phyloP scores from a whole-genome alignment of 331 rosid species.

The Acacia pycnantha region DNA sequence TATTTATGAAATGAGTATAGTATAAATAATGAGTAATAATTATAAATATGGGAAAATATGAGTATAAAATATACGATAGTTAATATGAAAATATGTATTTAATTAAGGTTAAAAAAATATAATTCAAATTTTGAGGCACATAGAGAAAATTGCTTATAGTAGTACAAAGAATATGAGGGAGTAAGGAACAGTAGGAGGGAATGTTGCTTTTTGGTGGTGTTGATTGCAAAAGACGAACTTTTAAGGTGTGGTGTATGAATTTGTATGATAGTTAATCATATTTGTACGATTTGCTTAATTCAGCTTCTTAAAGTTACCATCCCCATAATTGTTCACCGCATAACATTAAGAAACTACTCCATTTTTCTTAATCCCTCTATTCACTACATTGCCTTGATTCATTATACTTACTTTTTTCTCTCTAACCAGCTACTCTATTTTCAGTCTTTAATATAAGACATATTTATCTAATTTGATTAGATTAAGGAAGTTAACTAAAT shows the following conservation, averaged over 20 bases:
- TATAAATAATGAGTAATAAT: too few relatives aligned
- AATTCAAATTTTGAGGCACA: too few relatives aligned
- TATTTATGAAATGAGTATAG: too few relatives aligned
- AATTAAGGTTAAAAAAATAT: too few relatives aligned
- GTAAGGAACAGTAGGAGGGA: neutral
- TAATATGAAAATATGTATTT: too few relatives aligned
- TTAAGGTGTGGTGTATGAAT: conserved; percentile 3
- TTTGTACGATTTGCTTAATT: conserved; percentile 5
- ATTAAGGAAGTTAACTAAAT: too few relatives aligned
- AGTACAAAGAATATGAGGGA: neutral
- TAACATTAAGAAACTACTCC: neutral
- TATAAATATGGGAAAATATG: too few relatives aligned
- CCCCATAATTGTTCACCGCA: conserved; percentile 1
- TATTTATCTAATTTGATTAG: too few relatives aligned
- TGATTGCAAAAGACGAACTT: conserved; percentile 1
- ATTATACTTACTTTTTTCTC: neutral
- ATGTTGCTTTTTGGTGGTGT: neutral
- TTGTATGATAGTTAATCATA: neutral
- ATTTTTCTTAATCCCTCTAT: neutral
- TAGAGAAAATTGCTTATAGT: too few relatives aligned
- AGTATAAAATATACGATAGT: too few relatives aligned
- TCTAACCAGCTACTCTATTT: too few relatives aligned
- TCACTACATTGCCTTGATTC: neutral
- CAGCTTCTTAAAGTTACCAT: neutral
- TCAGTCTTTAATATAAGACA: too few relatives aligned